Base-by-base conservation (phyloP, 2,329 filamentous ascomycete genomes). In the Coniochaeta hoffmannii region DNA sequence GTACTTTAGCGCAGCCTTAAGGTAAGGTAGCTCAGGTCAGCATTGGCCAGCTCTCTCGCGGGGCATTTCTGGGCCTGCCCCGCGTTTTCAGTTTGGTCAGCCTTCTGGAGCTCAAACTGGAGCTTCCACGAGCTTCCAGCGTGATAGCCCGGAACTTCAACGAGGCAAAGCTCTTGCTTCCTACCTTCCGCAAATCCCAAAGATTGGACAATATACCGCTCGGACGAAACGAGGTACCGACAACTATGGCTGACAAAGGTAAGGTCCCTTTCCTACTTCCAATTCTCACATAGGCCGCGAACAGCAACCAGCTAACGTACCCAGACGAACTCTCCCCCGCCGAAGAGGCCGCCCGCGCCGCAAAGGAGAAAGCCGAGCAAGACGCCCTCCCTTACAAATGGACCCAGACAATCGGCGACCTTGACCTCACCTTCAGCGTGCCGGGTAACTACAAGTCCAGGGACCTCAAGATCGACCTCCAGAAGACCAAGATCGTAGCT, bases 331-430 rank as follows among this genome's bases (percentile, higher is more conserved):
- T 69, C 55, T 78, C 75, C 22, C 73, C 79, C 57, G 82, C 80
- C 59, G 77, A 83, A 61, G 75, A 78, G 62, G 83, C 79, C 11
- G 81, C 81, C 19, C 78, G 80, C 56, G 77, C 76, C 61, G 86
- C 84, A 59, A 86, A 87, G 69, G 91, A 99, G 75, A 78, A 82
- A 56, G 88, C 86, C 64, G 94, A 99, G 75, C 94, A 99, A 77
- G 88, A 86, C 41, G 83, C 87, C 24, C 85, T 99, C 41, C 94
- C 94, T 1, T 99, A 99, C 85, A 94, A 95, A 76, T 99, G 94
- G 94, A 88, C 82, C 11, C 94, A 99, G 75, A 92, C 88, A 24
- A 96, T 99, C 69, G 80, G 80, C 63, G 94, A 97, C 68, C 76
- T 97, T 58, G 90, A 96, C 68, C 75, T 97, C 65, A 87, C 81